Base-by-base conservation (phyloP, 805 yeast genomes). In the Saccharomycopsis selenospora region DNA sequence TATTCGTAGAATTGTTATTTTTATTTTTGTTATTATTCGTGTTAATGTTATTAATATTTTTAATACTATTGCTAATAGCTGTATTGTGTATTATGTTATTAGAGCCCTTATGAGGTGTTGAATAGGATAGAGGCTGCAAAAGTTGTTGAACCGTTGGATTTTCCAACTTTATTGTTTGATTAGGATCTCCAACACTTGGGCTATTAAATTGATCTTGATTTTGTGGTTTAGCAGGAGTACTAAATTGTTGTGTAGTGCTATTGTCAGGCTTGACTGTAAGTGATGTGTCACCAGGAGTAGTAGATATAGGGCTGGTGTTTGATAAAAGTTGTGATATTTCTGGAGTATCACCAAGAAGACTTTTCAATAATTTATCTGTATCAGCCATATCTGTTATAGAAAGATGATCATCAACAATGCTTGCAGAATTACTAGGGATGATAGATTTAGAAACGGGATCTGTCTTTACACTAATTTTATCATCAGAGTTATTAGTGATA, bases 121-220 rank as follows among this genome's bases (percentile, higher is more conserved):
- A 33, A 33, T 33, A 33, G 5, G 38, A 33, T 10, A 33, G 17
- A 6, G 38, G 38, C 38, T 33, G 38, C 4, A 33, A 20, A 33
- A 33, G 38, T 10, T 33, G 38, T 20, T 33, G 38, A 7, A 33
- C 38, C 38, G 17, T 33, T 33, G 38, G 38, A 10, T 33, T 33
- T 10, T 33, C 38, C 7, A 33, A 20, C 10, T 10, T 33, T 4
- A 33, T 33, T 5, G 38, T 33, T 20, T 33, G 38, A 20, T 33
- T 20, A 5, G 38, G 18, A 33, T 33, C 38, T n/a, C n/a, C n/a
- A 5, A 7, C 38, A 33, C 5, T 6, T 6, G 20, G 13, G n/a
- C 33, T 28, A 10, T 10, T 10, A 28, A 10, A 10, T 10, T 10
- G 13, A 28, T 28, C 13, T n/a, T 10, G n/a, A 28, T 10, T 10